Evolutionary conservation across 306 rosid species (phyloP), one percentile per base, ranked within the genome.

Genomic region (Adenanthera pavonina): DNA sequence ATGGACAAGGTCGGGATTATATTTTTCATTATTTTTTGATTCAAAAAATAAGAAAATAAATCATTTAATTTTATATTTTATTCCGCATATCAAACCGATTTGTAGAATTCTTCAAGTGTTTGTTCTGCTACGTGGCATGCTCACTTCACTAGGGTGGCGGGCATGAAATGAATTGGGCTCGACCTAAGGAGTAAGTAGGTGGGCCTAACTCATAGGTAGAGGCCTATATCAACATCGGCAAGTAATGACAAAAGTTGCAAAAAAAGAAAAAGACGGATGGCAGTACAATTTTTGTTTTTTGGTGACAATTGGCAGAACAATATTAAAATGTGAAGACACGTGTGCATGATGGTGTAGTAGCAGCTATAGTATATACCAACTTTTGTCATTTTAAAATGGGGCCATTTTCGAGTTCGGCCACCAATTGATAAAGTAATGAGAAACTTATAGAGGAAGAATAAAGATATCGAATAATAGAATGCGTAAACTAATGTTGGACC

Each of bases 401-500:
- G 11, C 13, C 69, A 64, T 35, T 35, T 59, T 34, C 69, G 20
- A 64, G 69, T 64, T 64, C 0, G 69, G 25, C 69, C 46, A 14
- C 69, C 9, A 35, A 35, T 33, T 2, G 35, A 36, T 35, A 64
- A 64, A 64, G 69, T 64, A 10, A 64, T 35, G 68, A 35, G 46
- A 35, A 64, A 64, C 46, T 64, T 35, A 20, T 43, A 35, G 36
- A 14, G 13, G 44, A 34, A 35, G 36, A 64, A 35, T 14, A 34
- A 64, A 35, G 20, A 36, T 35, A 0, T 9, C 17, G 38, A 80
- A 83, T 83, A 72, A 76, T 71, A 81, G 25, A 75, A 48, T 44
- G 73, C 19, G 43, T 13, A 62, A 34, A 11, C 61, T 65, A 79
- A 59, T 76, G 13, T 11, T 67, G 38, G 86, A 82, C 82, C 79